phyloP scores from a whole-genome alignment of 805 yeast genomes.

The Myxozyma nipponensis region DNA sequence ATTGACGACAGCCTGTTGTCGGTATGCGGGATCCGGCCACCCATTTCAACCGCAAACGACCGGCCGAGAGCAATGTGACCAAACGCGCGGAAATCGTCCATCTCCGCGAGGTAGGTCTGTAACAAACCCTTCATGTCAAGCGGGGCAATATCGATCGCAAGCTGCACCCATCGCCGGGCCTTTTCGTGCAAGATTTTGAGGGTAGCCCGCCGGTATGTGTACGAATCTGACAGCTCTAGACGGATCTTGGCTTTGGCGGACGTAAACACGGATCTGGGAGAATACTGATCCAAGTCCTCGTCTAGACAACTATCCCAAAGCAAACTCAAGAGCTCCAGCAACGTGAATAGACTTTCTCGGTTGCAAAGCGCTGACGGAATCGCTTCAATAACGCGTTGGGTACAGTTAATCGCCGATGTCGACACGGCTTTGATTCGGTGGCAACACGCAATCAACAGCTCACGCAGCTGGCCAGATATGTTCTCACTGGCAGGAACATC shows the following conservation, averaged over 20 bases:
- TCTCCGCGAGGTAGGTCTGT: slow-evolving; percentile 65
- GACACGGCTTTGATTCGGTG: slow-evolving; percentile 74
- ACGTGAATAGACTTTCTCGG: slow-evolving; percentile 63
- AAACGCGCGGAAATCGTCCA: slow-evolving; percentile 39
- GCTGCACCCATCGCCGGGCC: slow-evolving; percentile 65
- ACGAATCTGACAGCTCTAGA: slow-evolving; percentile 67
- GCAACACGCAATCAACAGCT: slow-evolving; percentile 65
- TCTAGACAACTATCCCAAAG: slow-evolving; percentile 77
- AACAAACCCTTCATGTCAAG: slow-evolving; percentile 75
- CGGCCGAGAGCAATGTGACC: slow-evolving; percentile 68
- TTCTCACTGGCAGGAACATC: slow-evolving; percentile 53
- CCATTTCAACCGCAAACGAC: slow-evolving; percentile 86
- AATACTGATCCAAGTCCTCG: slow-evolving; percentile 78
- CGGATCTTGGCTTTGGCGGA: slow-evolving; percentile 46
- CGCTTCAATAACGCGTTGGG: slow-evolving; percentile 59
- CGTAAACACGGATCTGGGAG: slow-evolving; percentile 68
- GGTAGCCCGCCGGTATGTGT: slow-evolving; percentile 69
- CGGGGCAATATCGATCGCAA: slow-evolving; percentile 54
- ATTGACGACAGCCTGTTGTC: slow-evolving; percentile 63
- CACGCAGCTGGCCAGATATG: slow-evolving; percentile 65
- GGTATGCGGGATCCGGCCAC: slow-evolving; percentile 62
- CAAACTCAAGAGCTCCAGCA: slow-evolving; percentile 74
- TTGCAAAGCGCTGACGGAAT: slow-evolving; percentile 80
- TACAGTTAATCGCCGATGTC: slow-evolving; percentile 71
- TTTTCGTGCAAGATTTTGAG: slow-evolving; percentile 54